Evolutionary conservation across 305 asterid species (phyloP).

Genomic region (Euphrasia arctica): DNA sequence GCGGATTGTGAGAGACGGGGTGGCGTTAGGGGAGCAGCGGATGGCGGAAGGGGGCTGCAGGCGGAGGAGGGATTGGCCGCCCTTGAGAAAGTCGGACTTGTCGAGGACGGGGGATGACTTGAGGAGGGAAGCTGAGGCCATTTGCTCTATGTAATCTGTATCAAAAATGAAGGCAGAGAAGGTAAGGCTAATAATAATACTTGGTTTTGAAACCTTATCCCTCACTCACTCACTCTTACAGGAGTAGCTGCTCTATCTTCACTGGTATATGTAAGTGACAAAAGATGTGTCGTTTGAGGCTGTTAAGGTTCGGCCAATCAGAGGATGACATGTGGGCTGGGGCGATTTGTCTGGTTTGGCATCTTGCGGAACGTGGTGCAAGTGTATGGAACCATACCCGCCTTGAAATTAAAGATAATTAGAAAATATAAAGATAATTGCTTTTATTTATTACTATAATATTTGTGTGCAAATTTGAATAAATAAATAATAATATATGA

Average conservation of each 20-base stretch:
- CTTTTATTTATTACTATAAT: not conserved
- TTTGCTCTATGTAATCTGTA: conserved; percentile 22
- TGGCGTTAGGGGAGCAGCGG: conserved; percentile 44
- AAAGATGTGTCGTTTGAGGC: conserved; percentile 47
- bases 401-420: conserved; percentile 10
- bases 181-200: conserved; percentile 11
- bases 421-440: not conserved
- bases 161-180: not conserved
- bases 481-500: too few species aligned
- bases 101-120: conserved; percentile 68
- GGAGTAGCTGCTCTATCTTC: conserved; percentile 15
- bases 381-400: conserved; percentile 24
- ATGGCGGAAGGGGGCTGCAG: conserved; percentile 45
- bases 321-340: conserved; percentile 27
- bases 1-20: conserved; percentile 44
- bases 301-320: conserved; percentile 35
- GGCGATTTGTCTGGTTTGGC: conserved; percentile 29
- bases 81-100: conserved; percentile 71
- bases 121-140: conserved; percentile 89
- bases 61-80: conserved; percentile 66
- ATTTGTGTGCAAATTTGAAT: too few species aligned
- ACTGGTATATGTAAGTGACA: conserved; percentile 32
- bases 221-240: not conserved
- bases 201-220: conserved; percentile 39
- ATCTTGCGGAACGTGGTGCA: conserved; percentile 23